Evolutionary conservation across 2,329 filamentous ascomycete species (phyloP), one percentile per base, ranked within the genome.

Genomic region (Sarocladium kiliense): DNA sequence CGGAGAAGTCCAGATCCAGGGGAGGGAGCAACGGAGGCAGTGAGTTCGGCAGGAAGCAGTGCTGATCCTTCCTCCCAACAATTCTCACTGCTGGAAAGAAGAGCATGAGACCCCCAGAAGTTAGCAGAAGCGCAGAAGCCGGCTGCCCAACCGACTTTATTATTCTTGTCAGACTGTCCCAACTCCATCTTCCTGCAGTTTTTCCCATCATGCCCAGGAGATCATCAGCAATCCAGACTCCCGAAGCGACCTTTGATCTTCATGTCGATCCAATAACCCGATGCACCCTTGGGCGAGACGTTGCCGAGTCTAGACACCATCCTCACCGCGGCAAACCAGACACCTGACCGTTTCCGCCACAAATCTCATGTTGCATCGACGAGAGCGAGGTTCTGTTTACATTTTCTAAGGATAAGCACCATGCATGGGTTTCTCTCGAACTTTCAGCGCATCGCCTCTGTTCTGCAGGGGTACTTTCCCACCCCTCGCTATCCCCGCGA

Each of bases 341-440:
- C 44, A 49, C 44, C 44, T 49, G 44, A 49, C 44, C 16, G 10
- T 30, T 49, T 49, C 44, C 44, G 44, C 44, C 44, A 49, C 44
- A n/a, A 25, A 25, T 9, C 21, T 25, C 21, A 7, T 25, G 21
- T 44, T 18, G 41, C 7, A 44, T 23, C 41, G 21, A 44, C 9
- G 7, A 9, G 7, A 9, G 16, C 36, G 5, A 19, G n/a, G n/a
- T n/a, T n/a, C n/a, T n/a, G n/a, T n/a, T n/a, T n/a, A n/a, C n/a
- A n/a, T n/a, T n/a, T n/a, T n/a, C n/a, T n/a, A n/a, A n/a, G n/a
- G n/a, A n/a, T n/a, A n/a, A n/a, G n/a, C n/a, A n/a, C n/a, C n/a
- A n/a, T n/a, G n/a, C n/a, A n/a, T n/a, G n/a, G n/a, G n/a, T n/a
- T n/a, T n/a, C n/a, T n/a, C n/a, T n/a, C n/a, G n/a, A n/a, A n/a